phyloP scores from a whole-genome alignment of 805 yeast genomes.

The Ogataea saltuana region DNA sequence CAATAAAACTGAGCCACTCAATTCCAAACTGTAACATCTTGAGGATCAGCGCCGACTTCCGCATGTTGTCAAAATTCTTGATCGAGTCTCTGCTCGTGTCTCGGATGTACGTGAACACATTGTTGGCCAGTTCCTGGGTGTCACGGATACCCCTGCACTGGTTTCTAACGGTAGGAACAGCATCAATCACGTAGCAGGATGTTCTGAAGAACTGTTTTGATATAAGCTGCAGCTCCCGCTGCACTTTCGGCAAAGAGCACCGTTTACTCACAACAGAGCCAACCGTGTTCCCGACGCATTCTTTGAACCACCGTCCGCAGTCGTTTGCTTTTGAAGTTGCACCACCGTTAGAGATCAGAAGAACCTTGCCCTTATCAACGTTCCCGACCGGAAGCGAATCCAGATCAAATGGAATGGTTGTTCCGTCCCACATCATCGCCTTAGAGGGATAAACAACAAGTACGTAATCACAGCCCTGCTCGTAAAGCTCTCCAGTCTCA shows the following conservation, averaged over 20 bases:
- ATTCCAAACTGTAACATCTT: slow-evolving; percentile 73
- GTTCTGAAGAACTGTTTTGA: slow-evolving; percentile 68
- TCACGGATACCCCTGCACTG: slow-evolving; percentile 60
- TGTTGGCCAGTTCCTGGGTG: slow-evolving; percentile 75
- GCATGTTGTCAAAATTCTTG: slow-evolving; percentile 58
- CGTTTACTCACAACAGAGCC: slow-evolving; percentile 57
- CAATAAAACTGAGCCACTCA: slow-evolving; percentile 90
- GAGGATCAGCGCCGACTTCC: slow-evolving; percentile 68
- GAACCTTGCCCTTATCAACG: slow-evolving; percentile 64
- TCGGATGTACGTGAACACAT: slow-evolving; percentile 71
- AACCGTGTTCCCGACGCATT: slow-evolving; percentile 55
- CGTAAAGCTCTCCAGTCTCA: slow-evolving; percentile 15
- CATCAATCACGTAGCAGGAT: slow-evolving; percentile 62
- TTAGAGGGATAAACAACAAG: slow-evolving; percentile 75
- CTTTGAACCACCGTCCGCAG: slow-evolving; percentile 57
- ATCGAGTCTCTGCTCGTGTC: slow-evolving; percentile 79
- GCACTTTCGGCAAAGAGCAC: slow-evolving; percentile 71
- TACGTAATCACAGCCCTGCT: slow-evolving; percentile 51
- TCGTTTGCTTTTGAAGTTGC: slow-evolving; percentile 51
- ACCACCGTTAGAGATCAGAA: slow-evolving; percentile 73
- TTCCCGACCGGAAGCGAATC: slow-evolving; percentile 51
- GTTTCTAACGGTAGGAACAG: slow-evolving; percentile 51
- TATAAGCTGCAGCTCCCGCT: slow-evolving; percentile 66
- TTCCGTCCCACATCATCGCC: slow-evolving; percentile 91
- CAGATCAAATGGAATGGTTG: slow-evolving; percentile 56